These are phyloP conservation scores for Trichosporon inkin DNA, from an alignment of 1,284 basidiomycete genomes.

Conservation along the genomic window DNA sequence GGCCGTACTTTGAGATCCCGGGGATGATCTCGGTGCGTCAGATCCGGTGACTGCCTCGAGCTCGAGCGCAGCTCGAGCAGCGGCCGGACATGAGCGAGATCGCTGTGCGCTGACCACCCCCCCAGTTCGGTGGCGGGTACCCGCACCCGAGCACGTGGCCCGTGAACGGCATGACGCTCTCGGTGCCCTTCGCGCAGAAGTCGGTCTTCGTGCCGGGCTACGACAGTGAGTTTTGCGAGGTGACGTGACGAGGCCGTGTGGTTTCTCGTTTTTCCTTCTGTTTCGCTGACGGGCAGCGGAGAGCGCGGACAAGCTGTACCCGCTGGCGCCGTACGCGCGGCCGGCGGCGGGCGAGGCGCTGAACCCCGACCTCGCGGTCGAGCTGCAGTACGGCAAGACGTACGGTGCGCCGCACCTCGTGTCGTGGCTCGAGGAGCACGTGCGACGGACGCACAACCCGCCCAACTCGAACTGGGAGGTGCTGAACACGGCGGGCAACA, in stretches of 20 bases:
- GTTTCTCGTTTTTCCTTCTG: neutral
- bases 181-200: slow-evolving; percentile 35
- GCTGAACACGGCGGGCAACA: slow-evolving; percentile 39
- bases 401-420: slow-evolving; percentile 35
- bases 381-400: slow-evolving; percentile 37
- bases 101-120: neutral
- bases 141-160: slow-evolving; percentile 41
- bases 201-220: slow-evolving; percentile 40
- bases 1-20: slow-evolving; percentile 30
- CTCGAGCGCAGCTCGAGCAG: too few relatives aligned
- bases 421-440: slow-evolving; percentile 35
- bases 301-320: slow-evolving; percentile 27
- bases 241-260: too few relatives aligned
- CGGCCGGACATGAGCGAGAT: too few relatives aligned
- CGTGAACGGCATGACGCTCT: slow-evolving; percentile 41
- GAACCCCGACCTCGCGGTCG: slow-evolving; percentile 30
- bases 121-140: slow-evolving; percentile 37
- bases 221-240: slow-evolving; percentile 25
- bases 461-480: slow-evolving; percentile 37
- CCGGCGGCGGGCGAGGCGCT: slow-evolving; percentile 29
- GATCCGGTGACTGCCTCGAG: too few relatives aligned
- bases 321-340: slow-evolving; percentile 26
- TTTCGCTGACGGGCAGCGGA: slow-evolving; percentile 16
- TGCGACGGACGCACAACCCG: slow-evolving; percentile 29
- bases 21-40: slow-evolving; percentile 30